A percentile compares a stretch with the other conserved stretches of the same genome.
phyloP scores from a whole-genome alignment of 768 basidiomycete genomes.

The Lanmaoa pseudosensibilis region DNA sequence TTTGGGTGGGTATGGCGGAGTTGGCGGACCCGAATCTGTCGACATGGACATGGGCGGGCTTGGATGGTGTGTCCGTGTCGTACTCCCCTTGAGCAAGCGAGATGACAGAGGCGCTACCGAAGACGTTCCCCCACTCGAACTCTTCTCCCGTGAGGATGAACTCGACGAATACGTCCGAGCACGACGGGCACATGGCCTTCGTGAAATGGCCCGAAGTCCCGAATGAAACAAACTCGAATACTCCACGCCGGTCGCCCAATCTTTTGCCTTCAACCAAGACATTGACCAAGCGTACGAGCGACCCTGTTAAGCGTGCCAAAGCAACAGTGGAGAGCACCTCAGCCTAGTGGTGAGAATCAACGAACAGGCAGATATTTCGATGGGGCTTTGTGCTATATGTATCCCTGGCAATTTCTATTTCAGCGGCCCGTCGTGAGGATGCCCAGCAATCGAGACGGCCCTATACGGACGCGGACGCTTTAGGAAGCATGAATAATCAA shows the following conservation, averaged over 20 bases:
- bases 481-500: slow-evolving; percentile 12
- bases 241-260: slow-evolving; percentile 30
- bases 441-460: not conserved
- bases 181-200: slow-evolving; percentile 3
- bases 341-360: not conserved
- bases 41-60: slow-evolving; percentile 1
- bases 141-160: slow-evolving; percentile 1
- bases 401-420: slow-evolving; percentile 17
- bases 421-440: slow-evolving; percentile 15
- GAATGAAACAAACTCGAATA: slow-evolving; percentile 39
- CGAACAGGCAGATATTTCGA: not conserved
- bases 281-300: slow-evolving; percentile 4
- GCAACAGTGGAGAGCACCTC: not conserved
- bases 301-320: not conserved
- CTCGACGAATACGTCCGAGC: slow-evolving; percentile 10
- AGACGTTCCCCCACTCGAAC: not conserved
- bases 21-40: slow-evolving; percentile 3
- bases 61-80: slow-evolving; percentile 1
- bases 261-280: slow-evolving; percentile 34
- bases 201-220: slow-evolving; percentile 34
- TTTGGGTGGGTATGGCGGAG: not conserved
- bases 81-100: slow-evolving; percentile 4
- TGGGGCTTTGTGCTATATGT: slow-evolving; percentile 26
- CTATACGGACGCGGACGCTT: slow-evolving; percentile 1
- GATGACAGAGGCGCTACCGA: slow-evolving; percentile 7